Evolutionary conservation across 2,329 filamentous ascomycete species (phyloP).

Genomic region (Botrytis fabae): DNA sequence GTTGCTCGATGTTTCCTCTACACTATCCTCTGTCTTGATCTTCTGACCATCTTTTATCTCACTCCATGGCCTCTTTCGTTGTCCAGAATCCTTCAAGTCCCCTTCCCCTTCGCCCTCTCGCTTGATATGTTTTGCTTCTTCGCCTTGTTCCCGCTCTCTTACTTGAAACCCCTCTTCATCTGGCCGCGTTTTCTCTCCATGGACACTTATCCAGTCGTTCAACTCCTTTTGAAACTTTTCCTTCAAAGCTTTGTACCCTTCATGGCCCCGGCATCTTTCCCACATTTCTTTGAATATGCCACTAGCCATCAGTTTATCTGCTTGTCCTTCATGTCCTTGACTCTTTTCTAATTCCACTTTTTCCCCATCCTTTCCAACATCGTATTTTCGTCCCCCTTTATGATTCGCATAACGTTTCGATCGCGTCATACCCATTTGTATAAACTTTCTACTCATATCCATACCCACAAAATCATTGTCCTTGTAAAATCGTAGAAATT

Average conservation of each 20-base stretch:
- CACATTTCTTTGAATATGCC: constrained; percentile 51
- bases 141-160: neutral
- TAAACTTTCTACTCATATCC: constrained; percentile 64
- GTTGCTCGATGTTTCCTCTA: neutral
- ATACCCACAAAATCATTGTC: constrained; percentile 61
- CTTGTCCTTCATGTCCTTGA: constrained; percentile 46
- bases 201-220: neutral
- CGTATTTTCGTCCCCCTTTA: constrained; percentile 56
- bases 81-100: neutral
- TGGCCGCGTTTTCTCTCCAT: neutral
- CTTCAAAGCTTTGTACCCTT: constrained; percentile 6
- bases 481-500: constrained; percentile 54
- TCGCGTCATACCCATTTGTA: constrained; percentile 67
- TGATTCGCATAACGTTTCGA: constrained; percentile 60
- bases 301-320: constrained; percentile 53
- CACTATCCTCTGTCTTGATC: neutral
- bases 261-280: constrained; percentile 34
- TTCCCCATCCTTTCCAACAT: constrained; percentile 34
- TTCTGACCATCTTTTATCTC: neutral
- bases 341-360: constrained; percentile 44
- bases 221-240: constrained; percentile 3
- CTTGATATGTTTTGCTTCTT: neutral
- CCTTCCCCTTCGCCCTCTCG: neutral
- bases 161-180: neutral
- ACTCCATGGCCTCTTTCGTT: neutral